Evolutionary conservation across 768 basidiomycete genomes (phyloP), one percentile per base, ranked within the genome.

Genomic region (Boletus rex-veris): DNA sequence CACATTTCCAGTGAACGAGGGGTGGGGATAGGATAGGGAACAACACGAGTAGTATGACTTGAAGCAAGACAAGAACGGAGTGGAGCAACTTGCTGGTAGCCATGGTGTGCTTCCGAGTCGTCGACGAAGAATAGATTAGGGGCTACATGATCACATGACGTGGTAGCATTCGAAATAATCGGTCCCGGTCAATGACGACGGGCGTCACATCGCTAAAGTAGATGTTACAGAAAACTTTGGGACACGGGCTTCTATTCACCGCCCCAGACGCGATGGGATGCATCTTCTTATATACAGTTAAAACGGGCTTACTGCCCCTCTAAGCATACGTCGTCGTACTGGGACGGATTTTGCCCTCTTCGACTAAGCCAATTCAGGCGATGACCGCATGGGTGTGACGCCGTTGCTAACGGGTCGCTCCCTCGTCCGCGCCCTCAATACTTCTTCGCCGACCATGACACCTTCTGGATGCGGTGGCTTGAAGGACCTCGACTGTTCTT

Each of bases 381-480:
- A 61, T 11, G 55, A 57, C 44, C 68, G 55, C 31, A 49, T 50
- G 9, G 69, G 61, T 35, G 69, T 62, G 36, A 54, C 62, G 7
- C 53, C 45, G 5, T 38, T 65, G 48, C 50, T 63, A 28, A 71
- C 42, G 5, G 69, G 69, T 40, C 66, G 71, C 49, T 72, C 67
- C 56, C 51, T 64, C 50, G 58, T 67, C 48, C 64, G 55, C 41
- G 66, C 66, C 58, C 79, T 78, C 59, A 89, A 70, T 47, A 64
- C 69, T 31, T 77, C 80, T 68, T 92, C 90, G 59, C 77, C 76
- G 14, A 90, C 77, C 91, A 92, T 92, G 16, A 86, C 73, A 15
- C 78, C 76, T 51, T 81, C 78, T 0, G 90, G 90, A 64, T 92
- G 90, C 7, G 90, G 90, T 1, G 91, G 89, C 57, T 70, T 74